Percentiles rank a stretch among this genome's conserved stretches.
phyloP scores from a whole-genome alignment of 257 asterid species.

The Cordia subcordata region DNA sequence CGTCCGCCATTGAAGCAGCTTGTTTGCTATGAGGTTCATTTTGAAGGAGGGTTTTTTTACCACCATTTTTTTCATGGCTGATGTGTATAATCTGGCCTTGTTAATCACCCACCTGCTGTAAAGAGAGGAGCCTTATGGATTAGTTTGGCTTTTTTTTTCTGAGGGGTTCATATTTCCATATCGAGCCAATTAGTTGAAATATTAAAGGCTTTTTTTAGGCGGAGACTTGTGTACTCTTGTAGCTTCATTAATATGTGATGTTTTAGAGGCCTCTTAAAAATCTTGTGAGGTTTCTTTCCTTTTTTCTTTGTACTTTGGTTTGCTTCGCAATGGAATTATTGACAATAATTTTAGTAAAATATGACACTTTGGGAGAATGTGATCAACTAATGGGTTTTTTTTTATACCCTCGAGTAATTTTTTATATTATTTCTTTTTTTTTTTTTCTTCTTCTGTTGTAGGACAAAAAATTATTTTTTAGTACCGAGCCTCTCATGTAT shows the following conservation, averaged over 20 bases:
- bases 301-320: slow-evolving; percentile 1
- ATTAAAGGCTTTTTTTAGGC: slow-evolving; percentile 2
- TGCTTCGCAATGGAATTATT: background rate
- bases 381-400: too few species aligned
- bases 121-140: slow-evolving; percentile 14
- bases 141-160: background rate
- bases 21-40: slow-evolving; percentile 17
- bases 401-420: too few species aligned
- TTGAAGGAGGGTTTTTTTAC: slow-evolving; percentile 13
- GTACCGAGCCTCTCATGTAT: too few species aligned
- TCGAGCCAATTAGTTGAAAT: background rate
- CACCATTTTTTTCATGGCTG: slow-evolving; percentile 10
- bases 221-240: background rate
- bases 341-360: background rate
- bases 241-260: background rate
- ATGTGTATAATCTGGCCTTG: slow-evolving; percentile 5
- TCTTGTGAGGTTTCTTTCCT: slow-evolving; percentile 10
- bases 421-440: too few species aligned
- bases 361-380: background rate
- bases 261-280: slow-evolving; percentile 11
- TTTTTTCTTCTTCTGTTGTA: too few species aligned
- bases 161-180: slow-evolving; percentile 2
- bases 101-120: slow-evolving; percentile 18
- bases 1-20: background rate
- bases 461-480: too few species aligned